Base-by-base conservation (phyloP, 2,329 filamentous ascomycete species). In the Xylariales sp. region DNA sequence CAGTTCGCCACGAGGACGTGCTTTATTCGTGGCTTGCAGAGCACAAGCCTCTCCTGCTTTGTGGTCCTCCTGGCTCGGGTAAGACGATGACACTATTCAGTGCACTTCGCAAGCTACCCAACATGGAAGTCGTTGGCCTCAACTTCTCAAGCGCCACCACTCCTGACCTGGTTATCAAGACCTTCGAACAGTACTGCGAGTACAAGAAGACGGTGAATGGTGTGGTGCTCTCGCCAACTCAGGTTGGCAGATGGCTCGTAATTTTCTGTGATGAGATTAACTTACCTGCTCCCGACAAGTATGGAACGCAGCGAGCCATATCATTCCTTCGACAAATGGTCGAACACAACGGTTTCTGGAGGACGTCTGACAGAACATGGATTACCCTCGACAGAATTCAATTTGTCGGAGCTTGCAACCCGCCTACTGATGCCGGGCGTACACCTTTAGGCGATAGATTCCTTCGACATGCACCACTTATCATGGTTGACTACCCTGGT, bases 41-140 rank as follows among this genome's bases (percentile, higher is more conserved):
- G 63, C 93, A 99, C 62, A 98, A 98, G 69, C 93, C 94, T 10
- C 74, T 99, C 14, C 73, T 99, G 39, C 84, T 99, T 12, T 99
- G 93, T 61, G 94, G 93, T 63, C 94, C 93, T 59, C 93, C 93
- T 44, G 93, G 93, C 70, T 98, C 93, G 38, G 93, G 93, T 74
- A 99, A 99, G 72, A 99, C 93, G 4, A 99, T 99, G 93, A 99
- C 93, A 9, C 73, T 99, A 10, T 99, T 99, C 71, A 96, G 91
- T 60, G 93, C 93, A 24, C 79, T 99, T 40, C 84, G 93, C 50
- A 98, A 98, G 66, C 73, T 98, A 44, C 91, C 91, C 3, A 96
- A 96, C 61, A 96, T 98, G 90, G 93, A 98, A 65, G 89, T 96
- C 44, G 94, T 98, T 22, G 93, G 93, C 36, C 87, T 99, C 61